Evolutionary conservation across 352 stramenopile genomes (phyloP).

Genomic region (Thraustochytrium striatum): DNA sequence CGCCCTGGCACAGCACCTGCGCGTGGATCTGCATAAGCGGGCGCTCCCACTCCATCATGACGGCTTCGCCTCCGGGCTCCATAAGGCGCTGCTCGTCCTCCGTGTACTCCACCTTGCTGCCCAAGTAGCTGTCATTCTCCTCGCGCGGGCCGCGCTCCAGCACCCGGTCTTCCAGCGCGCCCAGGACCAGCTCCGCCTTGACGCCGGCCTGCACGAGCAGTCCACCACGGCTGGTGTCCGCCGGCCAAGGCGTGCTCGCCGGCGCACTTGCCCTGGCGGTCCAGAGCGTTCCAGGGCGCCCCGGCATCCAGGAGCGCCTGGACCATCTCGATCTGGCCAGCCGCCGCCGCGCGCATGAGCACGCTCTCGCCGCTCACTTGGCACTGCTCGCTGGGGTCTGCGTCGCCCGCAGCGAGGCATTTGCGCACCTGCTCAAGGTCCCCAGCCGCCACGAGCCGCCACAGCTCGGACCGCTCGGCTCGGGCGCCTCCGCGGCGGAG

Average conservation of each 20-base stretch:
- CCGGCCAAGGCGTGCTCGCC: slow-evolving; percentile 65
- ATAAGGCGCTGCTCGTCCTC: slow-evolving; percentile 61
- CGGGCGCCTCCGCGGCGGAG: no score
- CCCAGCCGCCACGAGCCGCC: no score
- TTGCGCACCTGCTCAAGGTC: no score
- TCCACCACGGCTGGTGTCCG: slow-evolving; percentile 67
- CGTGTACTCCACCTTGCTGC: slow-evolving; percentile 49
- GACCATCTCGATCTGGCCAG: slow-evolving; percentile 50
- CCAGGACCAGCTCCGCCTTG: slow-evolving; percentile 59
- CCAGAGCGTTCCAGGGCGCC: slow-evolving; percentile 71
- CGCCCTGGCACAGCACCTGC: slow-evolving; percentile 47
- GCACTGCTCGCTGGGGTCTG: slow-evolving; percentile 48
- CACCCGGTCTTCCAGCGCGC: slow-evolving; percentile 48
- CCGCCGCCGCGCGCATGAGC: slow-evolving; percentile 50
- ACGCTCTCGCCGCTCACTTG: slow-evolving; percentile 45
- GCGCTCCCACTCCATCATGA: slow-evolving; percentile 80
- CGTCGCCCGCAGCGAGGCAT: no score
- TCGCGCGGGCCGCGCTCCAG: slow-evolving; percentile 8
- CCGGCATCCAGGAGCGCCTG: slow-evolving; percentile 58
- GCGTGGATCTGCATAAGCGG: slow-evolving; percentile 71
- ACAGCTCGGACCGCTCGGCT: no score
- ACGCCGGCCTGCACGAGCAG: slow-evolving; percentile 65
- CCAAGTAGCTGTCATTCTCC: slow-evolving; percentile 51
- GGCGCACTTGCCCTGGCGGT: slow-evolving; percentile 63
- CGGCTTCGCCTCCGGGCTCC: slow-evolving; percentile 65